Evolutionary conservation across 2,329 filamentous ascomycete species (phyloP).

Genomic region (Aspergillus novofumigatus): DNA sequence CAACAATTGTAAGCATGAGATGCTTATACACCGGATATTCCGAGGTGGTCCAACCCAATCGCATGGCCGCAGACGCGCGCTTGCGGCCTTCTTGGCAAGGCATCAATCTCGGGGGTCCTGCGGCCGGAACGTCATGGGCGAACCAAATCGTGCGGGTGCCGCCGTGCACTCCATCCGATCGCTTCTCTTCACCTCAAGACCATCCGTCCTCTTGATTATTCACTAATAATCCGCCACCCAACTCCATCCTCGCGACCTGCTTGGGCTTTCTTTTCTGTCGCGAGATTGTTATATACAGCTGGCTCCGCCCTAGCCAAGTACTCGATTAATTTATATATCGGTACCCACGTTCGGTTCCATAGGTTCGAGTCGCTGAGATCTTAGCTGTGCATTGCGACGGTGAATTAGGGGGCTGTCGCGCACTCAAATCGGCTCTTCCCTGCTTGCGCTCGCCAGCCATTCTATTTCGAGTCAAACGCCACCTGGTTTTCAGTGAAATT

Average conservation of each 20-base stretch:
- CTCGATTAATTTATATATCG: neutral
- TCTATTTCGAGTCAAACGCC: neutral
- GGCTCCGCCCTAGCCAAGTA: neutral
- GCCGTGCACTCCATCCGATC: slow-evolving; percentile 15
- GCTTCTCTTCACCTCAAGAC: slow-evolving; percentile 13
- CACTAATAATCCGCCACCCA: slow-evolving; percentile 8
- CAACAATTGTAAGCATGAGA: neutral
- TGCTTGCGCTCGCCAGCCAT: neutral
- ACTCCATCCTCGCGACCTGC: neutral
- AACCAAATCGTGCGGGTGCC: slow-evolving; percentile 16
- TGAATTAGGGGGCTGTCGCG: neutral
- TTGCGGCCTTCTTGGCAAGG: slow-evolving; percentile 25
- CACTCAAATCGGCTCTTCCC: neutral
- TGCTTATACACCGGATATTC: slow-evolving; percentile 2
- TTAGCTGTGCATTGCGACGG: neutral
- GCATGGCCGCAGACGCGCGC: slow-evolving; percentile 25
- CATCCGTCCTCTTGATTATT: slow-evolving; percentile 8
- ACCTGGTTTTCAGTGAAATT: slow-evolving; percentile 9
- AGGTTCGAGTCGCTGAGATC: neutral
- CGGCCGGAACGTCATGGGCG: slow-evolving; percentile 28
- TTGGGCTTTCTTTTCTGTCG: neutral
- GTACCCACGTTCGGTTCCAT: neutral
- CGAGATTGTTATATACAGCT: neutral
- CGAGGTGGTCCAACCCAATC: slow-evolving; percentile 10
- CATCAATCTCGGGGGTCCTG: slow-evolving; percentile 12